These are phyloP conservation scores for Vitis labrusca DNA, from an alignment of 164 flowering plant species.

Conservation along the genomic window DNA sequence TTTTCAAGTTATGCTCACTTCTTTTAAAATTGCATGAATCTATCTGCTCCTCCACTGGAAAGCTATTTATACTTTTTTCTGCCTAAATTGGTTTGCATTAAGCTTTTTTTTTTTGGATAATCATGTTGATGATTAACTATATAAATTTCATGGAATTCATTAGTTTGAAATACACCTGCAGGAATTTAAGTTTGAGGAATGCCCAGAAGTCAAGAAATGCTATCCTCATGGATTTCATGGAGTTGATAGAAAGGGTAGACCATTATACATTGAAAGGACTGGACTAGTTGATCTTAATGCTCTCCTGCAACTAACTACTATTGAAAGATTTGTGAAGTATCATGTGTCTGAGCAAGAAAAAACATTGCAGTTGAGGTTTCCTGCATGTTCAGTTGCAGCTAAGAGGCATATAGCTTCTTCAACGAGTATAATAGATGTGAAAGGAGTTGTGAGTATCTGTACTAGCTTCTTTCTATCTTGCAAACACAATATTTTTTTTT, in stretches of 20 bases:
- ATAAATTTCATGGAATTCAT: background rate
- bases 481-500: too few species aligned
- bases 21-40: too few species aligned
- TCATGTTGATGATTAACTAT: background rate
- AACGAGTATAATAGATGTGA: slow-evolving; percentile 63
- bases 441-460: slow-evolving; percentile 53
- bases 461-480: too few species aligned
- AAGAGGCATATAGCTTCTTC: slow-evolving; percentile 64
- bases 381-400: slow-evolving; percentile 71
- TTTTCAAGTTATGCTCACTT: too few species aligned
- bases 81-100: background rate
- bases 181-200: slow-evolving; percentile 63
- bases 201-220: slow-evolving; percentile 48
- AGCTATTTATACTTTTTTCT: background rate
- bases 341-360: slow-evolving; percentile 73
- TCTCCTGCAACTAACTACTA: slow-evolving; percentile 44
- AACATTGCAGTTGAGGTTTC: slow-evolving; percentile 52
- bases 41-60: background rate
- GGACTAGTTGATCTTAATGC: slow-evolving; percentile 57
- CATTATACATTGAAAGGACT: slow-evolving; percentile 66
- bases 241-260: slow-evolving; percentile 63
- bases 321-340: slow-evolving; percentile 55
- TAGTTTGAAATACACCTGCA: slow-evolving; percentile 18
- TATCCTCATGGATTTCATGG: slow-evolving; percentile 85
- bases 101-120: background rate